phyloP scores from a whole-genome alignment of 2,329 filamentous ascomycete species.

The Clarireedia homoeocarpa region DNA sequence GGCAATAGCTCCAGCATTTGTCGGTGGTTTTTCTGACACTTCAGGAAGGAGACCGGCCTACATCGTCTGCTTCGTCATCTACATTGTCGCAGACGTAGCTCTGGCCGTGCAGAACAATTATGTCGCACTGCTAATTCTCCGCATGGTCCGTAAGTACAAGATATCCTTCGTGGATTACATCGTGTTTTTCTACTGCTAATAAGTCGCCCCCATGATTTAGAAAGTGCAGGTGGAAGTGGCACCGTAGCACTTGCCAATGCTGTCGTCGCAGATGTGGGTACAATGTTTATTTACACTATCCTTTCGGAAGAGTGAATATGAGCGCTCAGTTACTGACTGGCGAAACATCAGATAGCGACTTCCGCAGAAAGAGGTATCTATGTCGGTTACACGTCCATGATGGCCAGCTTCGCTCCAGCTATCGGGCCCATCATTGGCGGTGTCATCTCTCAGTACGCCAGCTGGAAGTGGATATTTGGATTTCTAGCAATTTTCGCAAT shows the following conservation, averaged over 20 bases:
- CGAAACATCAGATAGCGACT: conserved; percentile 37
- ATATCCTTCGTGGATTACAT: neutral
- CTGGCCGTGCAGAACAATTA: conserved; percentile 44
- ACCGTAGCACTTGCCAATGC: conserved; percentile 51
- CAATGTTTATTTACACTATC: neutral
- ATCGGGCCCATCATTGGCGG: conserved; percentile 23
- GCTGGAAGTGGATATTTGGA: conserved; percentile 44
- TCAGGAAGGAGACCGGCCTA: conserved; percentile 48
- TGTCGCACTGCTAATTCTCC: conserved; percentile 42
- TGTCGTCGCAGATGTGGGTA: conserved; percentile 47
- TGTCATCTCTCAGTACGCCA: conserved; percentile 16
- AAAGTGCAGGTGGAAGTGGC: conserved; percentile 49
- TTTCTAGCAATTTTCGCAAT: conserved; percentile 19
- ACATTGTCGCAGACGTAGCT: conserved; percentile 45
- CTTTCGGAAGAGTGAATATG: neutral
- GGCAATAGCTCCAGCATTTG: conserved; percentile 48
- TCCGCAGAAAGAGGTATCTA: conserved; percentile 55
- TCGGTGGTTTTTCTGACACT: conserved; percentile 47
- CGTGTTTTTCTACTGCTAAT: neutral
- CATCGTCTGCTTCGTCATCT: conserved; percentile 44
- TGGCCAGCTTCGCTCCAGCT: conserved; percentile 39
- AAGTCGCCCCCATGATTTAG: conserved; percentile 21
- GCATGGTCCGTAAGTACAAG: conserved; percentile 30
- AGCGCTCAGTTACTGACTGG: neutral
- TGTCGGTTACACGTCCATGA: conserved; percentile 54